A percentile compares a stretch with the other conserved stretches of the same genome.
Conservation (phyloP, 1,139 yeast genomes). For the Scheffersomyces stambukii region DNA sequence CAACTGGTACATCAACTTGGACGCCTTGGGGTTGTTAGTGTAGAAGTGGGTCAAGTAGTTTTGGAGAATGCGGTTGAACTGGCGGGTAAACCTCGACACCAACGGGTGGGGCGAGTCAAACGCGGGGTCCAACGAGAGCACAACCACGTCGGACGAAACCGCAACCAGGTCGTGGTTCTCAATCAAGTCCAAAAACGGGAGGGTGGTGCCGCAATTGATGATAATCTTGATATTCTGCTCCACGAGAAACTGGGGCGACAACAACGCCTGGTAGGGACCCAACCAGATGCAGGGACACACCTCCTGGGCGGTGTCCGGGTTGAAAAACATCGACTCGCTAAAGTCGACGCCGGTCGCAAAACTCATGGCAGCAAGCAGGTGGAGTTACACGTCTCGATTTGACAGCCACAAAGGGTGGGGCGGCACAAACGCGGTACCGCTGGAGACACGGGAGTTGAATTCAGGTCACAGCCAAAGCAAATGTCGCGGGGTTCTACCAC, state of each 20-base stretch:
- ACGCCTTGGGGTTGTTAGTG: conserved; percentile 26
- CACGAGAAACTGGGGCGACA: conserved; percentile 14
- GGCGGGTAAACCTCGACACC: conserved; percentile 21
- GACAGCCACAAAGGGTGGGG: too few species aligned
- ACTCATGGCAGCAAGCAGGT: too few species aligned
- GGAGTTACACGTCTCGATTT: too few species aligned
- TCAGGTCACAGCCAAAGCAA: too few species aligned
- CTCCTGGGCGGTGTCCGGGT: conserved; percentile 16
- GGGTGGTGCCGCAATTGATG: conserved; percentile 38
- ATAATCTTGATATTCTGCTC: conserved; percentile 33
- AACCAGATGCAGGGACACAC: conserved; percentile 31
- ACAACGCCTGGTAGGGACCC: conserved; percentile 20
- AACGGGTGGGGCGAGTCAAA: conserved; percentile 20
- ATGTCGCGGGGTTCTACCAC: too few species aligned
- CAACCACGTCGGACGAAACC: conserved; percentile 36
- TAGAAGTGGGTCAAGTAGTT: conserved; percentile 38
- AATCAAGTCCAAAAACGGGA: conserved; percentile 22
- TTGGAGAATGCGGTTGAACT: conserved; percentile 34
- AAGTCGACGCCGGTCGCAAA: conserved; percentile 6
- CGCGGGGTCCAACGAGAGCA: conserved; percentile 37
- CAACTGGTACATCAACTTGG: conserved; percentile 26
- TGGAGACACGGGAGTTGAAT: too few species aligned
- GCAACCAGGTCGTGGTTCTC: conserved; percentile 19
- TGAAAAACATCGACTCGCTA: conserved; percentile 11
- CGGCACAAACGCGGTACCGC: too few species aligned